Conservation (phyloP, 352 stramenopile species). For the Sclerospora graminicola region DNA sequence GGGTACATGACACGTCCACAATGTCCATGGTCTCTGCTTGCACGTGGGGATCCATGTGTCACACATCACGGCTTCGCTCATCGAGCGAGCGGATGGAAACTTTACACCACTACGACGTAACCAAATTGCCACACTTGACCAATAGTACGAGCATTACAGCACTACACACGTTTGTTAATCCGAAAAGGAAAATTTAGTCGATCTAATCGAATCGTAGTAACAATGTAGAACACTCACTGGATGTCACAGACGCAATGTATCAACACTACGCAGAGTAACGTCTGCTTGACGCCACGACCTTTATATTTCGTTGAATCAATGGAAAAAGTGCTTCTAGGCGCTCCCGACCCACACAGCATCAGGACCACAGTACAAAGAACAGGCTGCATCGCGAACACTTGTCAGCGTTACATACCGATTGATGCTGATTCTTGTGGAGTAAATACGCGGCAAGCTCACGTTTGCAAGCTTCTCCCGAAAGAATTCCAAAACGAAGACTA, state of each 20-base stretch:
- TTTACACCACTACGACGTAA: conserved; percentile 58
- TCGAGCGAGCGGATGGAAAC: conserved; percentile 23
- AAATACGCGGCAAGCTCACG: conserved; percentile 97
- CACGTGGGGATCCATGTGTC: conserved; percentile 52
- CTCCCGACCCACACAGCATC: too few relatives aligned
- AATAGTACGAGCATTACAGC: conserved; percentile 39
- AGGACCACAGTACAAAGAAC: too few relatives aligned
- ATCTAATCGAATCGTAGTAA: conserved; percentile 31
- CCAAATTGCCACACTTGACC: conserved; percentile 78
- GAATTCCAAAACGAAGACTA: conserved; percentile 87
- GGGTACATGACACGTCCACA: conserved; percentile 57
- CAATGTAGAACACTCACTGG: conserved; percentile 53
- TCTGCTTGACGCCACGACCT: too few relatives aligned
- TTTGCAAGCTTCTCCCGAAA: conserved; percentile 93
- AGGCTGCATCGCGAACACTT: neutral
- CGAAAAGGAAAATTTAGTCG: conserved; percentile 51
- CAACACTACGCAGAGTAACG: conserved; percentile 41
- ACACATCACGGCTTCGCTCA: conserved; percentile 24
- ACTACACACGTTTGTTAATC: conserved; percentile 69
- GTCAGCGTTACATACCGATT: conserved; percentile 2
- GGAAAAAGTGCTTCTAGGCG: too few relatives aligned
- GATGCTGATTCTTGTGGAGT: conserved; percentile 68
- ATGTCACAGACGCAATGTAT: conserved; percentile 40
- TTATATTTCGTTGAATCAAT: too few relatives aligned
- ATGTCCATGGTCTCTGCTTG: conserved; percentile 47